Base-by-base conservation (phyloP, 257 asterid species). In the Nicotiana benthamiana region DNA sequence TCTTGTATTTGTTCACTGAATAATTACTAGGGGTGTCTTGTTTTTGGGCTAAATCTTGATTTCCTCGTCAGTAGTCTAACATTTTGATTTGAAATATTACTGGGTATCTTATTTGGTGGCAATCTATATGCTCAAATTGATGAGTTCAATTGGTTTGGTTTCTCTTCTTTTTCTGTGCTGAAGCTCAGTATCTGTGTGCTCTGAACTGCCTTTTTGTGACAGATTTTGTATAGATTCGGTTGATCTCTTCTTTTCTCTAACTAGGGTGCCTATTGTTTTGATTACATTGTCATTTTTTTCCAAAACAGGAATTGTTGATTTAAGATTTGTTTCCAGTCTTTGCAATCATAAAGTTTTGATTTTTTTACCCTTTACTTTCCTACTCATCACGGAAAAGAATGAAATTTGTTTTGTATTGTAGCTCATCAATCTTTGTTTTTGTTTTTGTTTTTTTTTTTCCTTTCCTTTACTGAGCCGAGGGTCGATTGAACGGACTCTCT, bases 321-420 rank as follows among this genome's bases (percentile, higher is more conserved):
- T 5, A 64, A 46, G 82, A 64, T 79, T 79, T 79, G 60, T 64
- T 79, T 79, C n/a, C n/a, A n/a, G n/a, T 80, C 32, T 48, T 64
- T 53, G 53, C 46, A 64, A 48, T 80, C 65, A 46, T 63, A 43
- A 79, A 63, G n/a, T n/a, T n/a, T 32, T 63, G 75, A 24, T 61
- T 34, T 67, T 36, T 79, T 53, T 79, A 17, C 72, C 10, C 53
- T 27, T 53, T 75, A 10, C 16, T 24, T 75, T 75, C 46, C 32
- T 75, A 24, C 66, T 27, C 34, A 72, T 17, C n/a, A 72, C 9
- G 17, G 17, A 5, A 6, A 46, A 75, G 34, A 15, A 27, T 74
- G 79, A 74, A 74, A 24, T 26, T 74, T 74, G 43, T 74, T 74
- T 74, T 74, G 79, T 74, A 36, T 74, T 24, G 5, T 74, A 24